Evolutionary conservation across 2,329 filamentous ascomycete species (phyloP).

Genomic region (Pyricularia grisea): DNA sequence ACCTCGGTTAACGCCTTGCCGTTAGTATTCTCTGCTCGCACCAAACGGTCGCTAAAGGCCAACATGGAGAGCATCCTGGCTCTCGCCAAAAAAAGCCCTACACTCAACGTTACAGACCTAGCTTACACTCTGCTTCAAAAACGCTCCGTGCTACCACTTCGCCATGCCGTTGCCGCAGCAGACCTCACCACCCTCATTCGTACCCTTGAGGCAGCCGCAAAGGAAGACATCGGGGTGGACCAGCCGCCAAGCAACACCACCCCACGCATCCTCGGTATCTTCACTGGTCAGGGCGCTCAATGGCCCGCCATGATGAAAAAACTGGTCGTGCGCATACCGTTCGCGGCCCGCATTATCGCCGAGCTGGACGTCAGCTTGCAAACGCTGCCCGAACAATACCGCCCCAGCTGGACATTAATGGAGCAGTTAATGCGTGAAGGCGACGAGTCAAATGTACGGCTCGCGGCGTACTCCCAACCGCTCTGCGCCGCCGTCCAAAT

Average conservation of each 20-base stretch:
- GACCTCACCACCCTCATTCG: neutral
- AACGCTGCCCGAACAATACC: neutral
- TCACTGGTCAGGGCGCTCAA: conserved; percentile 26
- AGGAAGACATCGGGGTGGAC: neutral
- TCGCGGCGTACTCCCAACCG: conserved; percentile 23
- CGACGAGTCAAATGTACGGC: conserved; percentile 21
- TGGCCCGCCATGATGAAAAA: neutral
- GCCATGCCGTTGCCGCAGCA: neutral
- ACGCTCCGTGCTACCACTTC: neutral
- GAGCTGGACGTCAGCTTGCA: conserved; percentile 15
- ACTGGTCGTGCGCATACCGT: neutral
- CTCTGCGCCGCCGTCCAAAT: conserved; percentile 21
- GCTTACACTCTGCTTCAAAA: neutral
- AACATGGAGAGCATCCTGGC: neutral
- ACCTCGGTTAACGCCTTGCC: neutral
- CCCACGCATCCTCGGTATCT: conserved; percentile 15
- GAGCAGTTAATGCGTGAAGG: conserved; percentile 26
- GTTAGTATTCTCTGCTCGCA: neutral
- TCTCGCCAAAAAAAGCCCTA: neutral
- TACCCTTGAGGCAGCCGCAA: neutral
- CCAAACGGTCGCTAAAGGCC: neutral
- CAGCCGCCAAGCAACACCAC: neutral
- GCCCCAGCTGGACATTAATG: conserved; percentile 23
- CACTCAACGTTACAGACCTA: neutral
- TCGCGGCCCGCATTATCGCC: conserved; percentile 9